Conservation (phyloP, 306 rosid genomes). For the Lablab purpureus region DNA sequence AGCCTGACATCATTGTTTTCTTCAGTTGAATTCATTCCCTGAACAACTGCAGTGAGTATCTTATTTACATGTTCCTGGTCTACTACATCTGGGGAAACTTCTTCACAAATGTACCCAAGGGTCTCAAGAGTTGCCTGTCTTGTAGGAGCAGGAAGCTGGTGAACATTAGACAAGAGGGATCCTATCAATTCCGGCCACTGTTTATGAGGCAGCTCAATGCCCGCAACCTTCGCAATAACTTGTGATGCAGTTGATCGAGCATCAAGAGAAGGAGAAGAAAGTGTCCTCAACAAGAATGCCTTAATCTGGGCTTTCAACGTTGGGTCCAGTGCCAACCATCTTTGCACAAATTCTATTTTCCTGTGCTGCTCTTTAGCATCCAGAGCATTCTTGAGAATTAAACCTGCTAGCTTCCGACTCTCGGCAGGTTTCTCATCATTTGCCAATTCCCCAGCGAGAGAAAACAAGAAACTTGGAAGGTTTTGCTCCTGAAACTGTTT, state of each 20-base stretch:
- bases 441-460: conserved; percentile 91
- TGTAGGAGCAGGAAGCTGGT: conserved; percentile 78
- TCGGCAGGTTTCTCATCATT: conserved; percentile 93
- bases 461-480: conserved; percentile 81
- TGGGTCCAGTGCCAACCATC: conserved; percentile 82
- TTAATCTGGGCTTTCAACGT: conserved; percentile 75
- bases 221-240: conserved; percentile 93
- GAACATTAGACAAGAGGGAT: conserved; percentile 71
- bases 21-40: conserved; percentile 84
- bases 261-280: conserved; percentile 71
- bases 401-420: conserved; percentile 83
- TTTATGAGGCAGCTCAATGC: conserved; percentile 89
- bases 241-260: conserved; percentile 94
- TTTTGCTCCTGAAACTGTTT: conserved; percentile 93
- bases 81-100: conserved; percentile 78
- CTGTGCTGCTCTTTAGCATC: conserved; percentile 95
- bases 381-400: conserved; percentile 90
- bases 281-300: conserved; percentile 75
- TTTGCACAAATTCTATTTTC: conserved; percentile 79
- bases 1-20: conserved; percentile 77
- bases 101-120: conserved; percentile 94
- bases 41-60: conserved; percentile 88
- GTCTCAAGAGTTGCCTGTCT: conserved; percentile 94
- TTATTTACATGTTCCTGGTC: conserved; percentile 84
- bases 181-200: conserved; percentile 93